Evolutionary conservation across 495 filamentous ascomycete genomes (phyloP), one percentile per base, ranked within the genome.

Genomic region (Penicillium ochrochloron): DNA sequence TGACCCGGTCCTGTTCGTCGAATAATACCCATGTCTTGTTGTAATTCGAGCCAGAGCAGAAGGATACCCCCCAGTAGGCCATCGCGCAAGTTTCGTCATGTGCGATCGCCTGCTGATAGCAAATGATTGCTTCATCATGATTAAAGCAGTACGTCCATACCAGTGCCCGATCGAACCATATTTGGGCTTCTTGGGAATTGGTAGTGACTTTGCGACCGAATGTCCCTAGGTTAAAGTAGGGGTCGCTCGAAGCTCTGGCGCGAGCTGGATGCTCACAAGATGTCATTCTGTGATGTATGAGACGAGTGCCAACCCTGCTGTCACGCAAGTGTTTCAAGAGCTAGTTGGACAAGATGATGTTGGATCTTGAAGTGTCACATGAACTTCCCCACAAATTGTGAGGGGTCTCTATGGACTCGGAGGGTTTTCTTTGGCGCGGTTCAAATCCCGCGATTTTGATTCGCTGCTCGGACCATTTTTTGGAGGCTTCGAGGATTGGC

Each of bases 11-110:
- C 15, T 33, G 19, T 12, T 44, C 37, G 59, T 89, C 88, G 62
- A 89, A 89, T 10, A 78, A 69, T 2, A 82, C 78, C 87, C 87
- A 91, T 0, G 87, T 83, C 71, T 89, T 89, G 71, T 91, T 90
- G 72, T 91, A 91, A 63, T 90, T 89, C 2, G 88, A 86, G 3
- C 88, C 88, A 0, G 88, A 67, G 9, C 82, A 73, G 64, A 83
- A 91, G 0, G 88, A 86, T 2, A 87, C 66, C 0, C 88, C 88
- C 88, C 88, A 91, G 53, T 87, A 83, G 17, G 87, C 87, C 72
- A 90, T 84, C 9, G 82, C 80, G 61, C 84, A 89, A 2, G 70
- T 59, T 0, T 75, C 66, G 59, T 90, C 88, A 48, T 75, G 52
- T 0, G 75, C 75, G 51, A 84, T 82, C 15, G 86, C 86, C 12